phyloP scores from a whole-genome alignment of 2,329 filamentous ascomycete genomes.

The Ascochyta lentis region DNA sequence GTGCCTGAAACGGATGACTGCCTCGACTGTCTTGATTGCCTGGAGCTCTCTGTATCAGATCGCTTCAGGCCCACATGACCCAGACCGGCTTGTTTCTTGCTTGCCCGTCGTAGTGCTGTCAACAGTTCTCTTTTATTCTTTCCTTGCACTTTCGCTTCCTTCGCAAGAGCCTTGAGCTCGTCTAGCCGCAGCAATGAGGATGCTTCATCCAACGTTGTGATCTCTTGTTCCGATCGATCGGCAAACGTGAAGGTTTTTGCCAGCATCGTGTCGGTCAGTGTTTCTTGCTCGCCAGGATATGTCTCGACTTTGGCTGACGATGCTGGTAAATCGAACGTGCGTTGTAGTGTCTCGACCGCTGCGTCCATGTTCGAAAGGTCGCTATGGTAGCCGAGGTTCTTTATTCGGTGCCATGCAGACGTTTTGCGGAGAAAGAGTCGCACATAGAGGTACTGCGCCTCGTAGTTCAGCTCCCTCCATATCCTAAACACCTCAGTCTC shows the following conservation, averaged over 20 bases:
- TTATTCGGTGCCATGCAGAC: constrained; percentile 86
- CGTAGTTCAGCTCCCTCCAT: constrained; percentile 78
- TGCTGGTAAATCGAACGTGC: constrained; percentile 61
- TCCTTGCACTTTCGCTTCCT: constrained; percentile 83
- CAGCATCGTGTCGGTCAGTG: constrained; percentile 57
- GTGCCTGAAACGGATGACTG: constrained; percentile 53
- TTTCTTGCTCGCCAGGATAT: constrained; percentile 58
- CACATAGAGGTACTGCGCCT: constrained; percentile 93
- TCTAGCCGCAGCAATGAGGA: constrained; percentile 82
- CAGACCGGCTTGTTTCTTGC: constrained; percentile 77
- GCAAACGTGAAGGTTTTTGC: constrained; percentile 75
- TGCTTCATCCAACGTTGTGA: constrained; percentile 82
- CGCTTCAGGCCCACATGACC: constrained; percentile 71
- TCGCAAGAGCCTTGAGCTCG: constrained; percentile 83
- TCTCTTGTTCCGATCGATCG: constrained; percentile 74
- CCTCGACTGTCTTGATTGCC: constrained; percentile 58
- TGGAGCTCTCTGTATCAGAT: constrained; percentile 66
- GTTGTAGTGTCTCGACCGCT: constrained; percentile 72
- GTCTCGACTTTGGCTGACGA: constrained; percentile 44
- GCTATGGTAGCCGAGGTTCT: constrained; percentile 77
- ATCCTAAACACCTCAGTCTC: constrained; percentile 78
- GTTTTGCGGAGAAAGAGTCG: constrained; percentile 92
- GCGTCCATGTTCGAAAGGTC: constrained; percentile 78
- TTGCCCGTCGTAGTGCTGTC: constrained; percentile 74
- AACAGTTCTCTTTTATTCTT: constrained; percentile 86